Conservation (phyloP, 208 protist species). For the Leishmania mexicana region DNA sequence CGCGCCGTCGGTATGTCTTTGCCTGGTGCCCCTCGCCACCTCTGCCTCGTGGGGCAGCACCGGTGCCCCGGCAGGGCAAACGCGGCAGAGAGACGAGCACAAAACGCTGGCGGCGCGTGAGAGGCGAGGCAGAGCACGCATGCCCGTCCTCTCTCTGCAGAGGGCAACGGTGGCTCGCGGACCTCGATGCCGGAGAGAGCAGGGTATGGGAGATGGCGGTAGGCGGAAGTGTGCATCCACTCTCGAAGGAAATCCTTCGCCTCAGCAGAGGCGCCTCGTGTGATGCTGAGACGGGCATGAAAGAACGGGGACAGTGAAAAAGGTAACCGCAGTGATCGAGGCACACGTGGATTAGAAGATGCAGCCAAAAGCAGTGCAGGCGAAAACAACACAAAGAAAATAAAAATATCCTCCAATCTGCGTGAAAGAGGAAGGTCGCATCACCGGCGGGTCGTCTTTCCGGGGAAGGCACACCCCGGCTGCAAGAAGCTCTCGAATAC, state of each 20-base stretch:
- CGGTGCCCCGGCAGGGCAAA: too few species aligned
- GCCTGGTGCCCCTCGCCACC: too few species aligned
- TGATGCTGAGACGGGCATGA: background rate
- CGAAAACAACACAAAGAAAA: background rate
- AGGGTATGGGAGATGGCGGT: background rate
- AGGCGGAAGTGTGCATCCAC: background rate
- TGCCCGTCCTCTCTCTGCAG: background rate
- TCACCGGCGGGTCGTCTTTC: background rate
- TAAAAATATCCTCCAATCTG: background rate
- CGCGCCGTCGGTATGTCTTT: background rate
- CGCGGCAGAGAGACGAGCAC: too few species aligned
- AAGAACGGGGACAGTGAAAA: background rate
- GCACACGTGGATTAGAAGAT: background rate
- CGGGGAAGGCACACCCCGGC: background rate
- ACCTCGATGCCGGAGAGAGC: background rate
- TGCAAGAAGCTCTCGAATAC: background rate
- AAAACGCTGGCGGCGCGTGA: too few species aligned
- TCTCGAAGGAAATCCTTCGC: background rate
- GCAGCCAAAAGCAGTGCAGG: background rate
- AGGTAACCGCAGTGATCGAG: background rate
- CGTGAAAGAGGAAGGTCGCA: background rate
- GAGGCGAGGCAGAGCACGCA: too few species aligned
- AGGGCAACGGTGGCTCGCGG: background rate
- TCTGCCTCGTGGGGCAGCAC: too few species aligned
- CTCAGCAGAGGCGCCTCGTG: background rate